Conservation (phyloP, 768 basidiomycete genomes). For the Auriscalpium orientale region DNA sequence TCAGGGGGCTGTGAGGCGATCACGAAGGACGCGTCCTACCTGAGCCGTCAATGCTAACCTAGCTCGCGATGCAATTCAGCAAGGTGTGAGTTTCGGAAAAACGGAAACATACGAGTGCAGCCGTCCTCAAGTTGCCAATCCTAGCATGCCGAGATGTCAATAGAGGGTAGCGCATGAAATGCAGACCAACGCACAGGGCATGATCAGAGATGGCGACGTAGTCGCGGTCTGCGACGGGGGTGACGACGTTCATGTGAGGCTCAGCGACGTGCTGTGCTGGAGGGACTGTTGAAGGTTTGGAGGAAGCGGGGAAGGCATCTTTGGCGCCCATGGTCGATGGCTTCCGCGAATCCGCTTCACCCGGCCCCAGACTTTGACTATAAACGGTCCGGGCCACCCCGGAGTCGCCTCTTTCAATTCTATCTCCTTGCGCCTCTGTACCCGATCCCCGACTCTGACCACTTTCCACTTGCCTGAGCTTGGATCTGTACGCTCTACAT, state of each 20-base stretch:
- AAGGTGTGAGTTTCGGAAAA: neutral
- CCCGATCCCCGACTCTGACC: too few relatives aligned
- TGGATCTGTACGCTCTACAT: too few relatives aligned
- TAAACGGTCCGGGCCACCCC: too few relatives aligned
- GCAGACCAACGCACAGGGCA: slow-evolving; percentile 47
- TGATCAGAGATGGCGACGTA: slow-evolving; percentile 77
- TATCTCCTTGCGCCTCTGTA: too few relatives aligned
- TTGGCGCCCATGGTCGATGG: too few relatives aligned
- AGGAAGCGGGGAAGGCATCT: neutral
- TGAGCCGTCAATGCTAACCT: slow-evolving; percentile 77
- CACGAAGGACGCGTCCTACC: slow-evolving; percentile 31
- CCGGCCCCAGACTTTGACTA: neutral
- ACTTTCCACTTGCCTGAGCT: too few relatives aligned
- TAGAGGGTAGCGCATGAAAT: neutral
- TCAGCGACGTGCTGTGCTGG: neutral
- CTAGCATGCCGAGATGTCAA: slow-evolving; percentile 27
- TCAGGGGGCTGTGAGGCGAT: neutral
- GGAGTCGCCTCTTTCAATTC: too few relatives aligned
- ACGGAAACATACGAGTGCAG: slow-evolving; percentile 48
- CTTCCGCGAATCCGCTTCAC: too few relatives aligned
- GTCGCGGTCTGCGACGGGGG: slow-evolving; percentile 40
- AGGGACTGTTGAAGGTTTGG: neutral
- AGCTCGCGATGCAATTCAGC: neutral
- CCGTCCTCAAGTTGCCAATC: slow-evolving; percentile 79
- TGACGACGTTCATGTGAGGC: slow-evolving; percentile 7